phyloP scores from a whole-genome alignment of 2,329 filamentous ascomycete genomes.

The Teratosphaeria nubilosa region DNA sequence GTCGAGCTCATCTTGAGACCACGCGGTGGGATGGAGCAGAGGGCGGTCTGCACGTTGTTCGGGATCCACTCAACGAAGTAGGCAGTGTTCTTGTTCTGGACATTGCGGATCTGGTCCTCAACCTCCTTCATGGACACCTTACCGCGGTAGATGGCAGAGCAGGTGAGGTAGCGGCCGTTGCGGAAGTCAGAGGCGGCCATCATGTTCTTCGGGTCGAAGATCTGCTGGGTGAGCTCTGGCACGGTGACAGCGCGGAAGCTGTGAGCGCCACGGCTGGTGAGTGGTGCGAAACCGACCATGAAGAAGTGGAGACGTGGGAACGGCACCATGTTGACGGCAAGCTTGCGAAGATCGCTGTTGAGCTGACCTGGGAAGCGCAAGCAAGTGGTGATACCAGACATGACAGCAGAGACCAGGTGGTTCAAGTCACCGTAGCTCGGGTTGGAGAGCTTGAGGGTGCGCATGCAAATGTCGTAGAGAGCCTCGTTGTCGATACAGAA shows the following conservation, averaged over 20 bases:
- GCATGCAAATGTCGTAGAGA: conserved; percentile 99
- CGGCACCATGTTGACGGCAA: conserved; percentile 99
- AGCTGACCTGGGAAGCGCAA: conserved; percentile 99
- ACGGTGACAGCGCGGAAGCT: conserved; percentile 97
- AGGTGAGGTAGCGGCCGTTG: conserved; percentile 98
- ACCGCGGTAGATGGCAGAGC: conserved; percentile 99
- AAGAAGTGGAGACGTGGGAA: conserved; percentile 99
- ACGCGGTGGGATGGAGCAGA: conserved; percentile 96
- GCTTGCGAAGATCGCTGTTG: conserved; percentile 98
- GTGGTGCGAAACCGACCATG: conserved; percentile 99
- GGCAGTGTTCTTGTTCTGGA: conserved; percentile 98
- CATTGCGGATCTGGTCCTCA: conserved; percentile 99
- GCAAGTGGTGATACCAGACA: conserved; percentile 98
- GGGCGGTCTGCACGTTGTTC: conserved; percentile 99
- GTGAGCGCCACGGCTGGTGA: conserved; percentile 85
- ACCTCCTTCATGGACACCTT: conserved; percentile 99
- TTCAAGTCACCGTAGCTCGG: conserved; percentile 98
- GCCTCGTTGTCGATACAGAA: conserved; percentile 99
- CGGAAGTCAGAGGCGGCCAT: conserved; percentile 99
- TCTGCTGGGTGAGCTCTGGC: conserved; percentile 97
- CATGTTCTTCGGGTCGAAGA: conserved; percentile 99
- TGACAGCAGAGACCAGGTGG: conserved; percentile 98
- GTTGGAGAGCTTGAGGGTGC: conserved; percentile 96
- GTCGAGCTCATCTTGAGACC: conserved; percentile 99
- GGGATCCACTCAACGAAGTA: conserved; percentile 99